phyloP scores from a whole-genome alignment of 164 flowering plant species.

The Stephania yunnanensis region DNA sequence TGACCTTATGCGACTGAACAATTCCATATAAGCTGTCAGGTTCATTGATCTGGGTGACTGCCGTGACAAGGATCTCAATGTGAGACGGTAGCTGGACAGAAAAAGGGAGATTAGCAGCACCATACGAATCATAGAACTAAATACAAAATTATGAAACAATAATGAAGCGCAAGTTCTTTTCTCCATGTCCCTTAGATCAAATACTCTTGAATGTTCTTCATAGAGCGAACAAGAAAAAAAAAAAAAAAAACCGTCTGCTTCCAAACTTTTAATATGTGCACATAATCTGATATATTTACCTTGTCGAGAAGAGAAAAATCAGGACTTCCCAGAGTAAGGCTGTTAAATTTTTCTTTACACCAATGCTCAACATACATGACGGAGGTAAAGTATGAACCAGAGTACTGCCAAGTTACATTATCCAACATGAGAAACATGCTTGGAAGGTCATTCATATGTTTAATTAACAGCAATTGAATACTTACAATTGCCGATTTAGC shows the following conservation, averaged over 20 bases:
- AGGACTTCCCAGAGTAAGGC: conserved; percentile 74
- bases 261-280: neutral
- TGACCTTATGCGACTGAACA: conserved; percentile 87
- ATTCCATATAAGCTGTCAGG: conserved; percentile 97
- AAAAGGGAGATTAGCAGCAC: conserved; percentile 5
- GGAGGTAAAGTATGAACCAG: conserved; percentile 88
- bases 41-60: conserved; percentile 85
- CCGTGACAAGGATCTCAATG: conserved; percentile 73
- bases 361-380: conserved; percentile 93
- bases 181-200: neutral
- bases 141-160: neutral
- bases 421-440: conserved; percentile 6
- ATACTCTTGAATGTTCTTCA: neutral
- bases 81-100: conserved; percentile 61
- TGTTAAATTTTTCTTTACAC: conserved; percentile 82
- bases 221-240: neutral
- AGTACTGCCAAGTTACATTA: conserved; percentile 39
- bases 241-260: neutral
- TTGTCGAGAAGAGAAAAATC: conserved; percentile 74
- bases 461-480: conserved; percentile 13
- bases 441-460: neutral
- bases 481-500: conserved; percentile 92
- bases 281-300: conserved; percentile 31
- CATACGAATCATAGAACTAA: neutral
- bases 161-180: neutral